Conservation (phyloP, 2,329 filamentous ascomycete species). For the Ophiognomonia clavigignenti-juglandacearum region DNA sequence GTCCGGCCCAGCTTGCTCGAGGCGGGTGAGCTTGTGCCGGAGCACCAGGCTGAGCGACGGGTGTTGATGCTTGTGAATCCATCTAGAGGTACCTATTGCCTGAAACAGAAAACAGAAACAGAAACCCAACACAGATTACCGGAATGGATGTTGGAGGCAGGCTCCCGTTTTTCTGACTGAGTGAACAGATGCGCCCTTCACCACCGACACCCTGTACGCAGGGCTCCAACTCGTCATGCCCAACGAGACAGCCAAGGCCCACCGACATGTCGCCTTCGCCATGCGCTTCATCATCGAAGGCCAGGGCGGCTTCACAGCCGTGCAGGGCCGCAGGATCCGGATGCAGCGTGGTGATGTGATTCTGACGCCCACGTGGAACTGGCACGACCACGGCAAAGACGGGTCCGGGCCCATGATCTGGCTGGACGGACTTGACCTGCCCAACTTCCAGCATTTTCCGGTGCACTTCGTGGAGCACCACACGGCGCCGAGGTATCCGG, state of each 20-base stretch:
- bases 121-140: no score
- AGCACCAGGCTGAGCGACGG: conserved; percentile 31
- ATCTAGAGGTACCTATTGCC: conserved; percentile 19
- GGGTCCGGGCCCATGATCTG: conserved; percentile 49
- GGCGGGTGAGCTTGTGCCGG: conserved; percentile 12
- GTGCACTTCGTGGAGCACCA: conserved; percentile 50
- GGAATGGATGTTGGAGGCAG: no score
- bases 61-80: conserved; percentile 40
- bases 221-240: conserved; percentile 51
- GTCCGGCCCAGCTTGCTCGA: conserved; percentile 27
- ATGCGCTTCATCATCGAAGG: conserved; percentile 53
- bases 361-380: conserved; percentile 51
- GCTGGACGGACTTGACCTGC: conserved; percentile 51
- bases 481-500: conserved; percentile 35
- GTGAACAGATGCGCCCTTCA: conserved; percentile 41
- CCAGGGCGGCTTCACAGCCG: conserved; percentile 47
- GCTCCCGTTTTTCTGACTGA: no score
- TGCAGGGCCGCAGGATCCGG: conserved; percentile 42
- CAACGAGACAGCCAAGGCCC: conserved; percentile 45
- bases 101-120: no score
- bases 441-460: conserved; percentile 43
- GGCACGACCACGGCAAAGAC: conserved; percentile 53
- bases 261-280: conserved; percentile 50
- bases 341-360: conserved; percentile 50
- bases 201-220: conserved; percentile 51